These are phyloP conservation scores for Sclerotinia minor DNA, from an alignment of 2,329 filamentous ascomycete species.

Conservation along the genomic window DNA sequence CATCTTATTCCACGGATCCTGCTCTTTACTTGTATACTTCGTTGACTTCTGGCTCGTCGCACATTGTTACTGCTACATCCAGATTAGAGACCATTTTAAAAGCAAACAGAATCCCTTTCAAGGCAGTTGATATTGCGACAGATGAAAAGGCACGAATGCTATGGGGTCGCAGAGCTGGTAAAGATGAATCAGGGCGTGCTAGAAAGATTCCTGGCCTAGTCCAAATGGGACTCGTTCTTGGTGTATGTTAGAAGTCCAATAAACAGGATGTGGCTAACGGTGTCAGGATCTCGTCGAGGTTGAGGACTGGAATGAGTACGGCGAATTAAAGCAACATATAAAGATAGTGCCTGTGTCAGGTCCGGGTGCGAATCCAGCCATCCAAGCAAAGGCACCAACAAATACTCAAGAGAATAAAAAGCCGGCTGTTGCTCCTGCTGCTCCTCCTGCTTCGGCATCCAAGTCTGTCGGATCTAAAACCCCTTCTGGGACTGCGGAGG, in stretches of 20 bases:
- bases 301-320: conserved; percentile 99
- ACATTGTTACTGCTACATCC: conserved; percentile 94
- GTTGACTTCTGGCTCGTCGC: conserved; percentile 89
- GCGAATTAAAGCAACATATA: conserved; percentile 83
- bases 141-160: conserved; percentile 86
- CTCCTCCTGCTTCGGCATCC: conserved; percentile 29
- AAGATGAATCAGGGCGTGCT: conserved; percentile 58
- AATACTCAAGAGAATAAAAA: conserved; percentile 41
- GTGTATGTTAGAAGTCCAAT: conserved; percentile 59
- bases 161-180: conserved; percentile 81
- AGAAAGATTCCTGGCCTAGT: conserved; percentile 88
- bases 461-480: conserved; percentile 28
- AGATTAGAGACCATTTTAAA: conserved; percentile 94
- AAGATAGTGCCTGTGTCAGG: conserved; percentile 25
- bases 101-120: conserved; percentile 92
- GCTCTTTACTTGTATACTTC: conserved; percentile 94
- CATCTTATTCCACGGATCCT: conserved; percentile 54
- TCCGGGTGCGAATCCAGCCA: conserved; percentile 29
- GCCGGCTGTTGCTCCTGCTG: conserved; percentile 35
- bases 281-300: conserved; percentile 84
- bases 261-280: conserved; percentile 28
- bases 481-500: conserved; percentile 32
- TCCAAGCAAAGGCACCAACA: conserved; percentile 37
- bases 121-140: conserved; percentile 85
- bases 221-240: conserved; percentile 81